Evolutionary conservation across 2,329 filamentous ascomycete species (phyloP), one percentile per base, ranked within the genome.

Genomic region (Clonostachys byssicola): DNA sequence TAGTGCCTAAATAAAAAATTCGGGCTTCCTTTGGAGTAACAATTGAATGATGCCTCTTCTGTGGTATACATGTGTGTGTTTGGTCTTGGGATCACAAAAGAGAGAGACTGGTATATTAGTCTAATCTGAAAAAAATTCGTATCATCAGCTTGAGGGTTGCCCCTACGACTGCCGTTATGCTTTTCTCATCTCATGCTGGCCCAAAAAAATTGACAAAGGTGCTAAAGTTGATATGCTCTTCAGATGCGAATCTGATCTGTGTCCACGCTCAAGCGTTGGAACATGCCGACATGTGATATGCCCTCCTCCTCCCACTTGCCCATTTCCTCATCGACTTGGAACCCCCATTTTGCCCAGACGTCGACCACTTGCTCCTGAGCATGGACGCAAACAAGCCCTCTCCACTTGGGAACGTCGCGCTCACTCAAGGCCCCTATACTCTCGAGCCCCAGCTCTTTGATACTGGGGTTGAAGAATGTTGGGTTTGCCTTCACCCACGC

Each of bases 211-310:
- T 30, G 23, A 8, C 23, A 30, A 30, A 30, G 23, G 10, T 30
- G 10, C 23, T 10, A 30, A 30, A 4, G 23, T 30, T 2, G 10
- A 30, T 3, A 9, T 30, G 23, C 36, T 39, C 36, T 18, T 18
- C 17, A 65, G 38, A 60, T 55, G 33, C 51, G 56, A 41, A 59
- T 52, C 35, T 55, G 45, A 47, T 60, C 55, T 39, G 57, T 52
- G 16, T 48, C 51, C 5, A 72, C 51, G 5, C 71, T 59, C 30
- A 83, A 50, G 34, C 79, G 68, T 53, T 65, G 58, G 53, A 80
- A 95, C 91, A 96, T 95, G 50, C 88, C 91, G 16, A 95, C 77
- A 71, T 96, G 90, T 53, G 80, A 74, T 47, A 96, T 92, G 5
- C 87, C 89, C 59, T 94, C 90, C 64, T 96, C 91, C 51, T 76